Evolutionary conservation across 495 filamentous ascomycete species (phyloP).

Genomic region (Bathelium albidoporum): DNA sequence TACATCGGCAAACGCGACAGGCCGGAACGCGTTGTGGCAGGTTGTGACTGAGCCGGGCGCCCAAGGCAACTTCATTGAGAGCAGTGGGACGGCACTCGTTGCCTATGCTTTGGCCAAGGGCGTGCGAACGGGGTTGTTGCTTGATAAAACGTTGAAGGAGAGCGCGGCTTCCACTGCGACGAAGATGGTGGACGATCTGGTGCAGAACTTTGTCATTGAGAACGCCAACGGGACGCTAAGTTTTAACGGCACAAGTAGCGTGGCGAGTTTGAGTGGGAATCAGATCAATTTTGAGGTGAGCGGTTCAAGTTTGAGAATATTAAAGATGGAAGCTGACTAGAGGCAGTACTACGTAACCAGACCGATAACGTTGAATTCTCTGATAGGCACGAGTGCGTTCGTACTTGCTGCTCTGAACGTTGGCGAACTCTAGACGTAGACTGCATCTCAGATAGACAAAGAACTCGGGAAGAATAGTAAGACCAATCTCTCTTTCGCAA

Average conservation of each 20-base stretch:
- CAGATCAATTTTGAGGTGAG: conserved; percentile 6
- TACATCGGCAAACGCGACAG: conserved; percentile 16
- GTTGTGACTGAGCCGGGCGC: conserved; percentile 37
- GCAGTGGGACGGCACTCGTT: conserved; percentile 51
- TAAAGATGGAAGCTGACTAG: not conserved
- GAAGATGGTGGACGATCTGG: conserved; percentile 16
- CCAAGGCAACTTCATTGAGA: conserved; percentile 51
- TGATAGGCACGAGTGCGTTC: conserved; percentile 2
- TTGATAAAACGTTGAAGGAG: conserved; percentile 8
- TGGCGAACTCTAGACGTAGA: not conserved
- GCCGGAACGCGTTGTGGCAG: conserved; percentile 43
- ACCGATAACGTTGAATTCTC: not conserved
- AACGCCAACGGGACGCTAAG: conserved; percentile 17
- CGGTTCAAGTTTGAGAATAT: conserved; percentile 9
- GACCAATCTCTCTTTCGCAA: not conserved
- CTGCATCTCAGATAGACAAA: not conserved
- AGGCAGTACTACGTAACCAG: conserved; percentile 2
- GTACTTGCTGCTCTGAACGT: not conserved
- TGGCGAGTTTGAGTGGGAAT: conserved; percentile 18
- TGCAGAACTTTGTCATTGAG: conserved; percentile 19
- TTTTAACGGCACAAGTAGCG: conserved; percentile 18
- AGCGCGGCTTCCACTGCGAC: conserved; percentile 12
- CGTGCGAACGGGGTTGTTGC: conserved; percentile 33
- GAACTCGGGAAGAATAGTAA: not conserved
- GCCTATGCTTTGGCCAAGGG: conserved; percentile 46